Evolutionary conservation across 768 basidiomycete species (phyloP).

Genomic region (Leccinum subtestaceum): DNA sequence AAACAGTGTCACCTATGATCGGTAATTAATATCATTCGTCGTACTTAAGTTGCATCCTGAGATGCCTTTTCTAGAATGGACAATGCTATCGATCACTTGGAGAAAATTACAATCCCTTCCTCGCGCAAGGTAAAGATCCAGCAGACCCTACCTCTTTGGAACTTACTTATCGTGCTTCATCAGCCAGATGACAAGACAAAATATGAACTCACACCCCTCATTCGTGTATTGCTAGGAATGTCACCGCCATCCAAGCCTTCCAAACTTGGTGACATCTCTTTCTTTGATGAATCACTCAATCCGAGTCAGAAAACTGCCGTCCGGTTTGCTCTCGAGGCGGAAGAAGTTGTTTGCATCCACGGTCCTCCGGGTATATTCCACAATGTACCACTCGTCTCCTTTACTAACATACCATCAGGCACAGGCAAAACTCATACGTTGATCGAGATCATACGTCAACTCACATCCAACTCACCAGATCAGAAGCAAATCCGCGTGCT

Average conservation of each 20-base stretch:
- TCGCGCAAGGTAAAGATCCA: constrained; percentile 19
- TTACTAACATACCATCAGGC: constrained; percentile 37
- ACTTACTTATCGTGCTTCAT: constrained; percentile 1
- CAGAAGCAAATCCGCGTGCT: constrained; percentile 62
- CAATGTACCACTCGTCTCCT: background rate
- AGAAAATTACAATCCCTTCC: constrained; percentile 39
- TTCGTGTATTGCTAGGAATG: constrained; percentile 72
- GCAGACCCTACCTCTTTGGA: background rate
- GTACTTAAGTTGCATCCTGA: background rate
- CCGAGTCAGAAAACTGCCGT: constrained; percentile 83
- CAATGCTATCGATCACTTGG: constrained; percentile 67
- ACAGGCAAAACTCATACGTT: constrained; percentile 97
- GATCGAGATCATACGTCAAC: constrained; percentile 88
- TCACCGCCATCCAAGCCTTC: constrained; percentile 41
- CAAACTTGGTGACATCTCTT: constrained; percentile 45
- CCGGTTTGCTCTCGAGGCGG: constrained; percentile 72
- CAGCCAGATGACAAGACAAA: constrained; percentile 41
- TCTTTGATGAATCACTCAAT: constrained; percentile 79
- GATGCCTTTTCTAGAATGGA: constrained; percentile 68
- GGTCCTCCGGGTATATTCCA: constrained; percentile 80
- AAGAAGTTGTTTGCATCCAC: constrained; percentile 89
- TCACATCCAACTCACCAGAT: constrained; percentile 46
- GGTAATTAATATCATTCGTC: constrained; percentile 38
- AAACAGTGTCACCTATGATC: constrained; percentile 88
- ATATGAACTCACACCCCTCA: constrained; percentile 48